A percentile compares a stretch with the other conserved stretches of the same genome.
These are phyloP conservation scores for Colletotrichum falcatum DNA, from an alignment of 2,329 filamentous ascomycete genomes.

Conservation along the genomic window DNA sequence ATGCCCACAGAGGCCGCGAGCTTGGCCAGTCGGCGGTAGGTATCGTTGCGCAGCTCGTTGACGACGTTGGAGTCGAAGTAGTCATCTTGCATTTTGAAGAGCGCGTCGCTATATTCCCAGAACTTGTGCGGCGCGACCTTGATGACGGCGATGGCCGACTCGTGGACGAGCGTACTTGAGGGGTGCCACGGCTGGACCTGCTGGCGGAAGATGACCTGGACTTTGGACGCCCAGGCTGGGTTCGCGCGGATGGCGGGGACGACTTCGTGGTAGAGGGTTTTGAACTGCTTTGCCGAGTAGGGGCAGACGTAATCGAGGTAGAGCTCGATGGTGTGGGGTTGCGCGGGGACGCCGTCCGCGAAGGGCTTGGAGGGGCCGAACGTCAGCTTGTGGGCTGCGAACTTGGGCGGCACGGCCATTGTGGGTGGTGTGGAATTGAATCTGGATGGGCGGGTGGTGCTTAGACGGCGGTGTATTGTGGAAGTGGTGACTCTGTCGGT, in stretches of 20 bases:
- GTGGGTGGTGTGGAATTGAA: constrained; percentile 34
- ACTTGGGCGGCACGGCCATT: constrained; percentile 84
- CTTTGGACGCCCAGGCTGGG: constrained; percentile 64
- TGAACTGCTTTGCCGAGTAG: constrained; percentile 76
- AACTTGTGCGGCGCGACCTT: constrained; percentile 77
- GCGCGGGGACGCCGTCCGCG: constrained; percentile 53
- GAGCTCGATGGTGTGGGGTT: constrained; percentile 71
- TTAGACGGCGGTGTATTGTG: not conserved
- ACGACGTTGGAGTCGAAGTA: constrained; percentile 91
- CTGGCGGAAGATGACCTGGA: constrained; percentile 87
- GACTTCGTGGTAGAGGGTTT: constrained; percentile 76
- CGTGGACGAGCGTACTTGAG: constrained; percentile 82
- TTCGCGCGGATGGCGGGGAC: constrained; percentile 72
- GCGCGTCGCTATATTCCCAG: constrained; percentile 79
- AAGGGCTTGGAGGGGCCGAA: constrained; percentile 55
- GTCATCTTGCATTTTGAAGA: constrained; percentile 75
- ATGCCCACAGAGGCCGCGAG: constrained; percentile 78
- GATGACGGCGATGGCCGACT: constrained; percentile 86
- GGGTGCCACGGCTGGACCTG: constrained; percentile 97
- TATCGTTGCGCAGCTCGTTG: constrained; percentile 85
- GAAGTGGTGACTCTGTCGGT: not conserved
- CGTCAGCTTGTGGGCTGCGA: constrained; percentile 76
- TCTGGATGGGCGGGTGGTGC: not conserved
- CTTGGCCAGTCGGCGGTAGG: constrained; percentile 82
- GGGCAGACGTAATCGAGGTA: constrained; percentile 94